phyloP scores from a whole-genome alignment of 768 basidiomycete species.

The Xerocomellus amylosporus region DNA sequence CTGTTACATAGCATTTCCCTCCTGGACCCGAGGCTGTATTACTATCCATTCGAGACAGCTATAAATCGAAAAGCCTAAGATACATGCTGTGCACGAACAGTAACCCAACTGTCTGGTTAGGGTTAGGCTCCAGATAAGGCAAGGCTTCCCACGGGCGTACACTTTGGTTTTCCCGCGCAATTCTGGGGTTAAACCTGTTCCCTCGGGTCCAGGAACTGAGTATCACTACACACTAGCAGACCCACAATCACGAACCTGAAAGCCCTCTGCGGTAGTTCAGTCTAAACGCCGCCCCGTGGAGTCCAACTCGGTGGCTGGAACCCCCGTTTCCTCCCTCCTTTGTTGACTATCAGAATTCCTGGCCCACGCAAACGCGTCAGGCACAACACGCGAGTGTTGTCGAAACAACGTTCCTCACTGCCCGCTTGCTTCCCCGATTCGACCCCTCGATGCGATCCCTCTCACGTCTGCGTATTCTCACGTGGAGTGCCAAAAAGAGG shows the following conservation, averaged over 20 bases:
- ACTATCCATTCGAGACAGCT: no score
- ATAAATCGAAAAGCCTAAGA: no score
- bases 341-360: not conserved
- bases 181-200: no score
- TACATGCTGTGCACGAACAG: no score
- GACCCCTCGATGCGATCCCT: constrained; percentile 15
- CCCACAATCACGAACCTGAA: not conserved
- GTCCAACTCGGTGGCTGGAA: not conserved
- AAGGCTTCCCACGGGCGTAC: no score
- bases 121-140: no score
- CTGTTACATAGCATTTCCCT: no score
- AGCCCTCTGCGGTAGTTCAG: not conserved
- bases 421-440: constrained; percentile 2
- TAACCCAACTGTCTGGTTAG: no score
- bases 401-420: not conserved
- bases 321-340: not conserved
- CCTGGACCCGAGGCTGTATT: no score
- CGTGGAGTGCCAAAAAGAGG: not conserved
- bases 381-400: not conserved
- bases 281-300: not conserved
- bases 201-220: no score
- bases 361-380: no score
- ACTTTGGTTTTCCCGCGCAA: no score
- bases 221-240: not conserved
- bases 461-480: not conserved